Evolutionary conservation across 805 yeast species (phyloP), one percentile per base, ranked within the genome.

Genomic region (Ogataea ganodermae): DNA sequence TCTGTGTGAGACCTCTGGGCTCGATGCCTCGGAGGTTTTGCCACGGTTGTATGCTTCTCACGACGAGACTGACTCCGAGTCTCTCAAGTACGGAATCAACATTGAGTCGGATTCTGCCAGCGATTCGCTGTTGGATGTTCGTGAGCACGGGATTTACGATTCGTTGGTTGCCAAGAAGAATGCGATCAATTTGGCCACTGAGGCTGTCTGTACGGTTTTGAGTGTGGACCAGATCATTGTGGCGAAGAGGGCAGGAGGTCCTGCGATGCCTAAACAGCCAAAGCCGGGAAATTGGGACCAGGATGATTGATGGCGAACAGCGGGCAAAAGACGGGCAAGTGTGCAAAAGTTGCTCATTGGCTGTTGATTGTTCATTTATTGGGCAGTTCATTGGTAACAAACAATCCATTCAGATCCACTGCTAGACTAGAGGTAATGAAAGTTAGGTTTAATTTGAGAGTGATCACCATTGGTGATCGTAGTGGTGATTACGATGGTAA

Each of bases 191-290:
- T 84, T 94, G 53, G 98, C 99, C 14, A 90, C 97, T 3, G 98
- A 94, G 57, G 97, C 97, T 41, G 95, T 96, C 12, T 80, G 78
- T 53, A 94, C 98, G 4, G 85, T 91, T 44, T 76, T 91, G 53
- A 83, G 96, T 21, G 94, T 94, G 42, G 98, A 94, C 68, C 98
- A 92, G 76, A 92, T 92, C 61, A 94, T 92, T 65, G 94, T 92
- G 94, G 98, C 99, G 37, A 92, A 92, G 80, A 83, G 97, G 67
- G 97, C 98, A 2, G 99, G 99, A 56, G 99, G 99, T 18, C 99
- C 99, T 41, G 83, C 74, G 26, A 84, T 90, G 79, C 97, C 97
- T 27, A 72, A 76, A 59, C 95, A 87, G 63, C 85, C 84, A 57
- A 83, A 82, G 68, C 92, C 94, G 38, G 97, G 96, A 51, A 90